A percentile compares a stretch with the other conserved stretches of the same genome.
Evolutionary conservation across 768 basidiomycete genomes (phyloP).

Genomic region (Butyriboletus loyo): DNA sequence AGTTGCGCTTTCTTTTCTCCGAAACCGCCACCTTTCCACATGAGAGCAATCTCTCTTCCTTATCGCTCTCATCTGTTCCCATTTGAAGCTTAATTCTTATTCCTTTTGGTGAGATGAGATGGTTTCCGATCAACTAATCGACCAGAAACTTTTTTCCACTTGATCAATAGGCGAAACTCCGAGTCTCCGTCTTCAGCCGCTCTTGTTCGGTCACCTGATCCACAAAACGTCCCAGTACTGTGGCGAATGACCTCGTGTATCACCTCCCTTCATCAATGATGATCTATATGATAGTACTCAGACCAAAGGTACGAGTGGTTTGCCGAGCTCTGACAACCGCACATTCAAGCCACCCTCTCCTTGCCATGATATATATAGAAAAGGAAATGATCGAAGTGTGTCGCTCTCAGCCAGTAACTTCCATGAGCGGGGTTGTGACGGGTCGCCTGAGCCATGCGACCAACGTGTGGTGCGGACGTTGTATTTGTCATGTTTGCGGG

Average conservation of each 20-base stretch:
- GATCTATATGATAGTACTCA: conserved; percentile 12
- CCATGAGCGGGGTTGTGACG: conserved; percentile 5
- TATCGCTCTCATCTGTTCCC: conserved; percentile 22
- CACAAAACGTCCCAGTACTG: conserved; percentile 10
- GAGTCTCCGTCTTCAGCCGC: conserved; percentile 18
- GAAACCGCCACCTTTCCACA: conserved; percentile 22
- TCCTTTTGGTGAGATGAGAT: conserved; percentile 15
- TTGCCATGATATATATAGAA: conserved; percentile 7
- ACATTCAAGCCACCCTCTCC: conserved; percentile 15
- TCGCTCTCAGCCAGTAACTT: background rate
- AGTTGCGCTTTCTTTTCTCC: conserved; percentile 23
- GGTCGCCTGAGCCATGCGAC: conserved; percentile 10
- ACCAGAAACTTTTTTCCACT: conserved; percentile 20
- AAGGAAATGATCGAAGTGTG: conserved; percentile 11
- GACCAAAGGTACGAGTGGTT: conserved; percentile 13
- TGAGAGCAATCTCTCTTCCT: conserved; percentile 11
- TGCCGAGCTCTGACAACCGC: conserved; percentile 18
- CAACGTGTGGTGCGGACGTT: conserved; percentile 17
- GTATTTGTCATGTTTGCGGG: conserved; percentile 6
- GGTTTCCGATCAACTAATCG: conserved; percentile 11
- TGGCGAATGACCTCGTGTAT: conserved; percentile 27
- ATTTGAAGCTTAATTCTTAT: conserved; percentile 16
- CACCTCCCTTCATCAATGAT: conserved; percentile 19
- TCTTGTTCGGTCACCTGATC: conserved; percentile 13
- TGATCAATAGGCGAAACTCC: conserved; percentile 10